Base-by-base conservation (phyloP, 2,329 filamentous ascomycete species). In the Fusarium virguliforme region DNA sequence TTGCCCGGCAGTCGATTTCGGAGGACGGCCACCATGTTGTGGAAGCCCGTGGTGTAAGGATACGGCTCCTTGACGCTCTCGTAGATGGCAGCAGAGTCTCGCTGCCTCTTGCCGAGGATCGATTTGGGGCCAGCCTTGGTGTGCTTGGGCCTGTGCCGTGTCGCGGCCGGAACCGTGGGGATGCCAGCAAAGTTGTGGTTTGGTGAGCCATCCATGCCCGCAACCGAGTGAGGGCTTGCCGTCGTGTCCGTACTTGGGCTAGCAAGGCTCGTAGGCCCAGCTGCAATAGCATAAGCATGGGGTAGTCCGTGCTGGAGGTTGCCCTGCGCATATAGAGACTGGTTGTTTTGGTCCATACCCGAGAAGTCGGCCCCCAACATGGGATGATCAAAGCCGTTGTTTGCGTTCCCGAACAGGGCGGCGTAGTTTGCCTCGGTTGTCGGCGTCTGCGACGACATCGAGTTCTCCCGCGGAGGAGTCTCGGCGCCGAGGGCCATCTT, bases 41-140 rank as follows among this genome's bases (percentile, higher is more conserved):
- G 96, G 79, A 97, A 98, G 22, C 94, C 94, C 46, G 89, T 89
- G 1, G 95, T 94, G 77, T 98, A 98, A 9, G 93, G 91, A 78
- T 98, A 98, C 5, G 96, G 95, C 76, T 96, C 92, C 68, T 92
- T 94, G 76, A 99, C 94, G 41, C 90, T 92, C 68, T 95, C 91
- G 80, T 98, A 99, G 61, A 98, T 94, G 54, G 89, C 88, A 0
- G 94, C 95, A 6, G 95, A 92, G 77, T 98, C 94, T 40, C 89
- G 85, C 59, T 86, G 84, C 26, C 89, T 85, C 78, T 90, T 91
- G 46, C 85, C 84, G n/a, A 89, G 79, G 28, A 88, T 81, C 10
- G 85, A 84, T 67, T 88, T 85, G 24, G 73, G 73, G n/a, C 79
- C 79, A 9, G 80, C 67, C 65, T 83, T 84, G 22, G 83, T 74